Evolutionary conservation across 108 stramenopile species (phyloP).

Genomic region (Skeletonema grethae): DNA sequence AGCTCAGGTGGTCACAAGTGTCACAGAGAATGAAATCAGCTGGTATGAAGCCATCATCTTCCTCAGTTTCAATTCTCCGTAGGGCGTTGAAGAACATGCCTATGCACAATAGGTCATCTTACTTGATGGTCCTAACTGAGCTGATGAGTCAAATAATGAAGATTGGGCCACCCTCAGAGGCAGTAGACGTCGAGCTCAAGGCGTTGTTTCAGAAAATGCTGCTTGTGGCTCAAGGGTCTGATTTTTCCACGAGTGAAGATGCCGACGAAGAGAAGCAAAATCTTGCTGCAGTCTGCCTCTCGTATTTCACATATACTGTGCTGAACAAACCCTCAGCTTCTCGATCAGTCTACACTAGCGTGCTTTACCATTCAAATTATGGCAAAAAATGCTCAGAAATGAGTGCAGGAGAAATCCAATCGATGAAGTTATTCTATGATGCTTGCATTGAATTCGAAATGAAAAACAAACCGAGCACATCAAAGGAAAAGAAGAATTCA

Average conservation of each 20-base stretch:
- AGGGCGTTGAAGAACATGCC: conserved; percentile 53
- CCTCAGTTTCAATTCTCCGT: conserved; percentile 49
- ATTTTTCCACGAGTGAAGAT: conserved; percentile 27
- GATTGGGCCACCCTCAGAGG: conserved; percentile 7
- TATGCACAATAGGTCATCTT: conserved; percentile 46
- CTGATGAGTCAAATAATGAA: conserved; percentile 58
- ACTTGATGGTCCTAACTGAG: conserved; percentile 56
- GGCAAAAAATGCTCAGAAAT: conserved; percentile 38
- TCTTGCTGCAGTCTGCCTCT: conserved; percentile 8
- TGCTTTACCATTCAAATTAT: conserved; percentile 57
- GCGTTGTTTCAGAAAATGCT: conserved; percentile 63
- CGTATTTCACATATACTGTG: conserved; percentile 19
- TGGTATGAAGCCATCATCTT: conserved; percentile 7
- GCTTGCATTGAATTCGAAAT: conserved; percentile 53
- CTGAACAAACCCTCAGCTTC: conserved; percentile 13
- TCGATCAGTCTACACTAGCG: conserved; percentile 61
- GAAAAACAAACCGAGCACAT: background rate
- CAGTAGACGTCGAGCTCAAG: conserved; percentile 22
- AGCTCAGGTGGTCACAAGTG: conserved; percentile 64
- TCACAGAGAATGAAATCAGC: conserved; percentile 24
- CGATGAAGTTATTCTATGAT: conserved; percentile 53
- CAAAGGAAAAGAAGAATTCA: conserved; percentile 25
- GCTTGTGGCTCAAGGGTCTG: conserved; percentile 52
- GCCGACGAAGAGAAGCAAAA: background rate
- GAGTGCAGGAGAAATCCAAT: conserved; percentile 33